A percentile compares a stretch with the other conserved stretches of the same genome.
Conservation (phyloP, 768 basidiomycete species). For the Pisolithus marmoratus region DNA sequence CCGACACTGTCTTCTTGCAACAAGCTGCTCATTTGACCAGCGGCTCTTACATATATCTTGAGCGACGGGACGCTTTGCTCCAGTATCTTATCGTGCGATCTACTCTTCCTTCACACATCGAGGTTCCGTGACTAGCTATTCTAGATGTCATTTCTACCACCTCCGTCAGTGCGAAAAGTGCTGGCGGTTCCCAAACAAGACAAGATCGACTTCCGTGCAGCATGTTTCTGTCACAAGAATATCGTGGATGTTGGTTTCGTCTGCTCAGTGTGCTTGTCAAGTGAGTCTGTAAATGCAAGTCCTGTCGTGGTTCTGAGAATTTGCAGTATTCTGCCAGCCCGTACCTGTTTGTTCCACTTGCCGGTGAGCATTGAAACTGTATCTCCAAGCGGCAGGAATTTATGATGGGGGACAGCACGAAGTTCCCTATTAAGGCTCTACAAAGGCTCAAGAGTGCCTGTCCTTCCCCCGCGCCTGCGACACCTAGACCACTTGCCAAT, state of each 20-base stretch:
- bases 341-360: slow-evolving; percentile 93
- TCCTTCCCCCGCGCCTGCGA: slow-evolving; percentile 31
- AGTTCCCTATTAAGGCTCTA: slow-evolving; percentile 91
- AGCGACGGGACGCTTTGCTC: slow-evolving; percentile 78
- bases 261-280: slow-evolving; percentile 97
- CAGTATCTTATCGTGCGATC: slow-evolving; percentile 76
- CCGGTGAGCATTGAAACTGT: slow-evolving; percentile 48
- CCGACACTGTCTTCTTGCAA: slow-evolving; percentile 92
- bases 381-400: not conserved
- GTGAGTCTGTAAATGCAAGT: slow-evolving; percentile 41
- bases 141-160: slow-evolving; percentile 81
- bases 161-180: slow-evolving; percentile 64
- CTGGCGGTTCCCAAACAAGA: slow-evolving; percentile 90
- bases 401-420: slow-evolving; percentile 52
- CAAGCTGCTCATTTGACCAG: slow-evolving; percentile 95
- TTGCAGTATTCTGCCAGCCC: slow-evolving; percentile 86
- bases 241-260: slow-evolving; percentile 97
- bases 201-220: slow-evolving; percentile 93
- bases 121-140: slow-evolving; percentile 10
- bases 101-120: not conserved
- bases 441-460: slow-evolving; percentile 69
- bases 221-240: slow-evolving; percentile 97
- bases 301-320: slow-evolving; percentile 7
- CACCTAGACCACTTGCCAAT: slow-evolving; percentile 28
- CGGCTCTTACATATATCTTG: slow-evolving; percentile 86